Evolutionary conservation across 2,329 filamentous ascomycete genomes (phyloP), one percentile per base, ranked within the genome.

Genomic region (Venturia oleaginea): DNA sequence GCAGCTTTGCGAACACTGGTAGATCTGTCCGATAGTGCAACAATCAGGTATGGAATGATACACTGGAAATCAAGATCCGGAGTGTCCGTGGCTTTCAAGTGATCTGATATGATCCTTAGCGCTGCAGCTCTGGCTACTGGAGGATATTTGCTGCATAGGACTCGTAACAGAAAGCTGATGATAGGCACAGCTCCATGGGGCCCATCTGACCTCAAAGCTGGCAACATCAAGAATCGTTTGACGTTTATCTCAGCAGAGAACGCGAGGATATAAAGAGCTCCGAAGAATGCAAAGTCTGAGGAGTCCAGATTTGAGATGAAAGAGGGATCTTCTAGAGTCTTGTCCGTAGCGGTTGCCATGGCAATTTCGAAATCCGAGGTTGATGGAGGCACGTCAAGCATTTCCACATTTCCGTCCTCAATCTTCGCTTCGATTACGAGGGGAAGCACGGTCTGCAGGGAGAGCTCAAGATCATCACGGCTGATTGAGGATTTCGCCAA

Each of bases 31-130:
- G 85, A 81, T 22, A 97, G 82, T 27, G 89, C 89, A 43, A 83
- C 80, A 57, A 97, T 77, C 38, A 88, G 79, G 75, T 96, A 97
- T 2, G 93, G 93, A n/a, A 96, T 72, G 22, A 97, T 74, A 13
- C 85, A 84, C 72, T 97, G 93, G 60, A 92, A 81, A 72, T 96
- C 74, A 63, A 87, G 81, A 67, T 88, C 86, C 64, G 62, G 65
- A 22, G 64, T 66, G 2, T 69, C 63, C 55, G 70, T 61, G 3
- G 61, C 68, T 22, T 69, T 69, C 4, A 66, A 67, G 13, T 68
- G 54, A 2, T 73, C 69, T n/a, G 71, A 40, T 5, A 60, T 15
- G 32, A 60, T 43, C 59, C 59, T 40, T 8, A 60, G 24, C 15
- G 59, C 59, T 17, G 59, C 59, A 22, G 22, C 34, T 42, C 75